Conservation (phyloP, 2,329 filamentous ascomycete genomes). For the Fonsecaea multimorphosa region DNA sequence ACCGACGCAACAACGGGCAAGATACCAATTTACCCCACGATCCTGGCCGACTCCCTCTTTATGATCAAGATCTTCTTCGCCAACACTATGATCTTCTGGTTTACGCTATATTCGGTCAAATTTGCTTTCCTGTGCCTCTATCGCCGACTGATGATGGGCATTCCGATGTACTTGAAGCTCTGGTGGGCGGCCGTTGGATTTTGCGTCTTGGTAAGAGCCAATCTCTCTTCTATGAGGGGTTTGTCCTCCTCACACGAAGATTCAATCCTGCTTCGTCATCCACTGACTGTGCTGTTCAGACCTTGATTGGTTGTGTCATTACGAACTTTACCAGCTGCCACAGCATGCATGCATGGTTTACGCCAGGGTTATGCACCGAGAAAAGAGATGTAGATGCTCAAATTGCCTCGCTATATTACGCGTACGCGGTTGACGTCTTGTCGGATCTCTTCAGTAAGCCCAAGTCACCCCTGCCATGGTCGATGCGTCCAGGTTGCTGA, state of each 20-base stretch:
- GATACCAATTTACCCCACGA: conserved; percentile 40
- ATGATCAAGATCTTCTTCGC: conserved; percentile 50
- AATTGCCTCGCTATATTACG: conserved; percentile 14
- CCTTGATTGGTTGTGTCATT: conserved; percentile 47
- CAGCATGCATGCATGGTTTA: conserved; percentile 47
- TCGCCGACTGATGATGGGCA: conserved; percentile 46
- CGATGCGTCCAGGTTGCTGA: background rate
- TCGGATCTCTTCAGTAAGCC: conserved; percentile 20
- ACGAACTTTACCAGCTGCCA: conserved; percentile 46
- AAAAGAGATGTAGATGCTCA: conserved; percentile 12
- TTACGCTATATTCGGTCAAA: conserved; percentile 48
- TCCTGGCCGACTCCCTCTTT: conserved; percentile 43
- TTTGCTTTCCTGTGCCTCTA: conserved; percentile 50
- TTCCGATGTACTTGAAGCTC: conserved; percentile 44
- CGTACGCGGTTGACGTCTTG: conserved; percentile 15
- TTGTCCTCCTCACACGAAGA: background rate
- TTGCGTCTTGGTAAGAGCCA: conserved; percentile 43
- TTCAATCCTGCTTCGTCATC: background rate
- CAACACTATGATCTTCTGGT: conserved; percentile 49
- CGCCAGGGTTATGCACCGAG: conserved; percentile 11
- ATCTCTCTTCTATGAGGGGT: no score
- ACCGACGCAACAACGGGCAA: conserved; percentile 39
- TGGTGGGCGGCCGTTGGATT: conserved; percentile 49
- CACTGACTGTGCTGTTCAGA: conserved; percentile 37
- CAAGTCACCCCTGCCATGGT: background rate